These are phyloP conservation scores for Fusarium guadeloupense DNA, from an alignment of 2,329 filamentous ascomycete genomes.

Conservation along the genomic window DNA sequence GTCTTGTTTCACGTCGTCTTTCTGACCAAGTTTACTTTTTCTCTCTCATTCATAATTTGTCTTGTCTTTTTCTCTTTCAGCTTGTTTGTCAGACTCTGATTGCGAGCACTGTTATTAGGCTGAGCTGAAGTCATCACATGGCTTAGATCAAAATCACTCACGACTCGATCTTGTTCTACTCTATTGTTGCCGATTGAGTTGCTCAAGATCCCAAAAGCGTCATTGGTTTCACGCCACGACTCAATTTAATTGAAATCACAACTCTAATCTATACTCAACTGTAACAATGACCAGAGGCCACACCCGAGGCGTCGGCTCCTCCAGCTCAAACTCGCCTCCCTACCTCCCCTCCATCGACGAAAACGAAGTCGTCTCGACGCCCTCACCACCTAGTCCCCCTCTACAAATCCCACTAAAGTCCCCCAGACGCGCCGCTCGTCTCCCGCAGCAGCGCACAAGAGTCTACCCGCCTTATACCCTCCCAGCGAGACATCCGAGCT, in stretches of 20 bases:
- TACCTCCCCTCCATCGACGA: constrained; percentile 52
- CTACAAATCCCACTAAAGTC: constrained; percentile 46
- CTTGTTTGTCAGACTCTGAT: background rate
- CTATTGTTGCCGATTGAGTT: constrained; percentile 13
- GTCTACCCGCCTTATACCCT: background rate
- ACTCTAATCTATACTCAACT: background rate
- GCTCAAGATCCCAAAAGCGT: constrained; percentile 1
- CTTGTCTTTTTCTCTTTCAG: background rate
- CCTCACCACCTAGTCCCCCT: constrained; percentile 34
- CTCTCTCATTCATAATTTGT: background rate
- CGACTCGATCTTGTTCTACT: no score
- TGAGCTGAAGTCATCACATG: constrained; percentile 13
- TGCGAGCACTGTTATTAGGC: background rate
- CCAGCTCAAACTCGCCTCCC: constrained; percentile 39
- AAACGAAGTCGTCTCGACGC: constrained; percentile 43
- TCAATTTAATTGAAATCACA: background rate
- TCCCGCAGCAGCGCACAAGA: constrained; percentile 42
- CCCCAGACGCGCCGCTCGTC: constrained; percentile 26
- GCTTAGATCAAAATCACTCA: no score
- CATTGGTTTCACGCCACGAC: background rate
- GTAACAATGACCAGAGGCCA: constrained; percentile 34
- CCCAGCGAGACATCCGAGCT: constrained; percentile 34
- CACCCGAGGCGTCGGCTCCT: constrained; percentile 16
- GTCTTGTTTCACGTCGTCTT: background rate
- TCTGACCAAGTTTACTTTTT: background rate